Evolutionary conservation across 2,329 filamentous ascomycete species (phyloP).

Genomic region (Fusarium sp.): DNA sequence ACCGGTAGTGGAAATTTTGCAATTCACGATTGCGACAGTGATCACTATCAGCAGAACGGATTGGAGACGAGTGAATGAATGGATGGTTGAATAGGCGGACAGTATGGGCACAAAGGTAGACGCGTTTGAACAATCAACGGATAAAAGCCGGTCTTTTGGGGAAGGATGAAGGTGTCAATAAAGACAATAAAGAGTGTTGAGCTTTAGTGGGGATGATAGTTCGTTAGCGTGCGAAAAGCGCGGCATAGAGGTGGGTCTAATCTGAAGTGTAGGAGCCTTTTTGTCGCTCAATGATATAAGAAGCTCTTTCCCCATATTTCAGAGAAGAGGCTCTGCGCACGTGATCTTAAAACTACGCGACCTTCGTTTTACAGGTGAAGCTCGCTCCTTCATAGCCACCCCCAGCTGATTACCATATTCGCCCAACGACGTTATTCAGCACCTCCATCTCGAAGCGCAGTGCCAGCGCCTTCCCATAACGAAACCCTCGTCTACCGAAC

Average conservation of each 20-base stretch:
- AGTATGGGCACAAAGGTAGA: constrained; percentile 32
- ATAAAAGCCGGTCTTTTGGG: constrained; percentile 43
- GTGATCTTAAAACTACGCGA: constrained; percentile 59
- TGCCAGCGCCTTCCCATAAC: constrained; percentile 18
- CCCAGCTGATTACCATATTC: constrained; percentile 42
- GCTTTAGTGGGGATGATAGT: not conserved
- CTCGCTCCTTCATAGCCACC: constrained; percentile 48
- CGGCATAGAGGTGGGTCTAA: not conserved
- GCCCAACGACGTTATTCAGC: constrained; percentile 43
- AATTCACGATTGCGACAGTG: constrained; percentile 22
- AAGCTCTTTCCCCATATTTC: not conserved
- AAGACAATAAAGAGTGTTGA: not conserved
- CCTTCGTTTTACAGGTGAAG: constrained; percentile 47
- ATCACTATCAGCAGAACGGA: not conserved
- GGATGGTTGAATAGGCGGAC: constrained; percentile 21
- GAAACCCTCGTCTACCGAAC: constrained; percentile 8
- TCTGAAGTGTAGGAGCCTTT: not conserved
- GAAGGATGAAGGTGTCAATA: not conserved
- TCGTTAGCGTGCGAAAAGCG: not conserved
- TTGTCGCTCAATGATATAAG: not conserved
- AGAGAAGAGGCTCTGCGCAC: constrained; percentile 48
- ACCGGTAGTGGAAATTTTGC: not conserved
- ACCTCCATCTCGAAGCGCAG: constrained; percentile 39
- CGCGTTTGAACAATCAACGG: constrained; percentile 39
- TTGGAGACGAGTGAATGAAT: not conserved